Conservation (phyloP, 164 flowering plant genomes). For the Warburgia ugandensis region DNA sequence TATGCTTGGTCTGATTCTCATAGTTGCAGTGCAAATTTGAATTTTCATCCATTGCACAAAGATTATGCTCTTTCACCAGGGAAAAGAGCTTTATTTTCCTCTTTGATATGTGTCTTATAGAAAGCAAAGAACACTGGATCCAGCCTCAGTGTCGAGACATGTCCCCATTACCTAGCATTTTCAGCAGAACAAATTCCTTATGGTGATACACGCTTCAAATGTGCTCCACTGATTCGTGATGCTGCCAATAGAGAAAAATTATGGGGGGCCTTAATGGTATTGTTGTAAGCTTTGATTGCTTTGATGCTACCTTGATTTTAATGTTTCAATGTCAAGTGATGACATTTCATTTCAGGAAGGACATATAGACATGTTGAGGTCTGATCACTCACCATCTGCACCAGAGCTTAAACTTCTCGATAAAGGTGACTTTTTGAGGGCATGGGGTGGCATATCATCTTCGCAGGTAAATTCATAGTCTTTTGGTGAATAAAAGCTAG, state of each 20-base stretch:
- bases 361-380: slow-evolving; percentile 84
- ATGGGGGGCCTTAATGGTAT: slow-evolving; percentile 75
- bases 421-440: slow-evolving; percentile 81
- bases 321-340: too few species aligned
- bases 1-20: too few species aligned
- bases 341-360: slow-evolving; percentile 48
- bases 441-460: slow-evolving; percentile 99
- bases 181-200: slow-evolving; percentile 85
- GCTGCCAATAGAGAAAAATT: slow-evolving; percentile 62
- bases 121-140: slow-evolving; percentile 71
- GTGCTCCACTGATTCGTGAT: slow-evolving; percentile 92
- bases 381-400: slow-evolving; percentile 93
- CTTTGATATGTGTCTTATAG: slow-evolving; percentile 24
- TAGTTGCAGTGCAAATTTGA: too few species aligned
- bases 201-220: slow-evolving; percentile 95
- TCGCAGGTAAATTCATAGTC: slow-evolving; percentile 77
- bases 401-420: slow-evolving; percentile 73
- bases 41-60: too few species aligned
- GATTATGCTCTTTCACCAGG: too few species aligned
- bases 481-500: too few species aligned
- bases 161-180: slow-evolving; percentile 94
- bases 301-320: background rate
- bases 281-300: background rate
- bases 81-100: background rate
- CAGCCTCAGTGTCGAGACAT: slow-evolving; percentile 87